Conservation (phyloP, 2,329 filamentous ascomycete species). For the Incumbomyces lentus region DNA sequence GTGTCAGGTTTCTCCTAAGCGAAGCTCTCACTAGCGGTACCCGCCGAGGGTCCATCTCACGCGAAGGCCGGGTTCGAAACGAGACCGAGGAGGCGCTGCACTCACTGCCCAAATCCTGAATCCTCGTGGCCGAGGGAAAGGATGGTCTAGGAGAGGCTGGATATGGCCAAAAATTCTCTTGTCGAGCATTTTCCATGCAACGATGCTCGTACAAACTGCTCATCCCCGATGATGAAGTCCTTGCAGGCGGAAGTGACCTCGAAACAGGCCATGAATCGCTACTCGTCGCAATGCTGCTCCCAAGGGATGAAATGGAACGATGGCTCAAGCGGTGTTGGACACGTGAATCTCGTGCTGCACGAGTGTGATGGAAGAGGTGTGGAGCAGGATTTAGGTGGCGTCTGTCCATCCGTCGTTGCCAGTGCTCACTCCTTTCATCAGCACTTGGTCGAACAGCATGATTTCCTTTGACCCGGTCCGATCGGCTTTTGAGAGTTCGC, state of each 20-base stretch:
- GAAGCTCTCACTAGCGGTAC: not conserved
- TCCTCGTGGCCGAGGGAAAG: slow-evolving; percentile 1
- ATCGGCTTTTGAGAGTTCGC: too few relatives aligned
- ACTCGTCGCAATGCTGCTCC: not conserved
- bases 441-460: slow-evolving; percentile 12
- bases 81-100: slow-evolving; percentile 15
- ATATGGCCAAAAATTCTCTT: slow-evolving; percentile 13
- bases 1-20: not conserved
- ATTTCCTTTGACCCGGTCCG: not conserved
- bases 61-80: slow-evolving; percentile 15
- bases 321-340: not conserved
- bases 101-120: slow-evolving; percentile 14
- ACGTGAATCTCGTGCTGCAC: too few relatives aligned
- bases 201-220: slow-evolving; percentile 4
- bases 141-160: slow-evolving; percentile 17
- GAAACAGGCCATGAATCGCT: not conserved
- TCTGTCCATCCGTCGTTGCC: slow-evolving; percentile 12
- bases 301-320: slow-evolving; percentile 17
- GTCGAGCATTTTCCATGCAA: slow-evolving; percentile 6
- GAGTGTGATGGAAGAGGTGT: not conserved
- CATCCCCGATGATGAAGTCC: not conserved
- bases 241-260: not conserved
- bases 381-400: slow-evolving; percentile 9
- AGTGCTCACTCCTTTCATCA: slow-evolving; percentile 10
- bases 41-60: slow-evolving; percentile 5